These are phyloP conservation scores for Stagonosporopsis cucurbitacearum DNA, from an alignment of 2,329 filamentous ascomycete genomes.

Conservation along the genomic window DNA sequence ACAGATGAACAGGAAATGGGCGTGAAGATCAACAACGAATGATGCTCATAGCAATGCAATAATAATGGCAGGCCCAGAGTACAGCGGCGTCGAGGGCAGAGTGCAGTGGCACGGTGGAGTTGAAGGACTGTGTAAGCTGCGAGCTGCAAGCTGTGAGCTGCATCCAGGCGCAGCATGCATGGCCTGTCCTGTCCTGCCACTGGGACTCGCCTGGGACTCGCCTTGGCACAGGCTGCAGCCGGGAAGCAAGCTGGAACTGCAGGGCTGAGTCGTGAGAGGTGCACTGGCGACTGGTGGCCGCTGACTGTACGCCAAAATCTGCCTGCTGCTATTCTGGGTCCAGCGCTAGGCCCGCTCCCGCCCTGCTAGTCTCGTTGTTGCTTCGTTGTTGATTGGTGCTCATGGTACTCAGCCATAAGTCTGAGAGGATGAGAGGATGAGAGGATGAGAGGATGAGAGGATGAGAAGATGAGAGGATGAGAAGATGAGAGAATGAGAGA, in stretches of 20 bases:
- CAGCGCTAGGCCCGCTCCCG: constrained; percentile 17
- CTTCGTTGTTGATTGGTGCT: constrained; percentile 29
- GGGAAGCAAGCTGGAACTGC: constrained; percentile 25
- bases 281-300: too few relatives aligned
- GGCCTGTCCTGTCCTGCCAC: too few relatives aligned
- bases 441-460: too few relatives aligned
- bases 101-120: constrained; percentile 10
- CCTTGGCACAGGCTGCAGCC: constrained; percentile 33
- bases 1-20: constrained; percentile 18
- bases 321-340: constrained; percentile 36
- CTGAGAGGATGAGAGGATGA: too few relatives aligned
- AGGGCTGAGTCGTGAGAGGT: too few relatives aligned
- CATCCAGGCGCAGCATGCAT: constrained; percentile 30
- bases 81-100: constrained; percentile 3
- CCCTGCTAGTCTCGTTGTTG: constrained; percentile 21
- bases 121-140: constrained; percentile 4
- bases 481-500: too few relatives aligned
- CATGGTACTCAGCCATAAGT: too few relatives aligned
- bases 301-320: too few relatives aligned
- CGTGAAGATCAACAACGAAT: too few relatives aligned
- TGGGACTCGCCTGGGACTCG: constrained; percentile 27
- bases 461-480: too few relatives aligned
- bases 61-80: constrained; percentile 13
- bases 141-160: constrained; percentile 4
- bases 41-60: constrained; percentile 4